Base-by-base conservation (phyloP, 768 basidiomycete species). In the Aureoboletus auriporus region DNA sequence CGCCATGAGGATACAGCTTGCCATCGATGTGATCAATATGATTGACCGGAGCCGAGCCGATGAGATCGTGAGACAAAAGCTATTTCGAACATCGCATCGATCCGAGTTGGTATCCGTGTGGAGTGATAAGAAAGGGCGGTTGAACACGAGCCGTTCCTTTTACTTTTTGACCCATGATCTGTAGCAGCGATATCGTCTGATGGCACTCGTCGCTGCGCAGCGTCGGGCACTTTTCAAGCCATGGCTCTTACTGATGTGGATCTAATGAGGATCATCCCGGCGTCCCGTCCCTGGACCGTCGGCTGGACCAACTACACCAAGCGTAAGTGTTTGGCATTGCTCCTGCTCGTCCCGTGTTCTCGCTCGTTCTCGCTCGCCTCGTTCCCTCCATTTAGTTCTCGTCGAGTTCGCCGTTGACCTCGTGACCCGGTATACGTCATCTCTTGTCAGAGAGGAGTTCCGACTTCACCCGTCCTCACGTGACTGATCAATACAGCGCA, bases 41-140 rank as follows among this genome's bases (percentile, higher is more conserved):
- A 23, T 23, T 23, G 20, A 33, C 33, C 33, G 11, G 33, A 33
- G 14, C 10, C n/a, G 31, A 33, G 31, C 5, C 12, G 33, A 33
- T 14, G 14, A 11, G 30, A 42, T 36, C 41, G 47, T 17, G 41
- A 29, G 13, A 36, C 29, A 23, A 38, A 23, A 17, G 12, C 5
- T 36, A 36, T 5, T 10, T 14, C 8, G 12, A 33, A 14, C 33
- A 33, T 58, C 59, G 61, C 45, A 64, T 62, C 61, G 62, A 62
- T 62, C 62, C 62, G 61, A n/a, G n/a, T n/a, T n/a, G n/a, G n/a
- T n/a, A n/a, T n/a, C n/a, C 58, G 38, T 13, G 51, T 53, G 35
- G 46, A 52, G 39, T 13, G 61, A 63, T 64, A 64, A 64, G 53
- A 53, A 14, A n/a, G 39, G 23, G 8, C 27, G 14, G 46, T 46